Percentiles rank a stretch among this genome's conserved stretches.
These are phyloP conservation scores for Coprinopsis marcescibilis DNA, from an alignment of 768 basidiomycete genomes.

Conservation along the genomic window DNA sequence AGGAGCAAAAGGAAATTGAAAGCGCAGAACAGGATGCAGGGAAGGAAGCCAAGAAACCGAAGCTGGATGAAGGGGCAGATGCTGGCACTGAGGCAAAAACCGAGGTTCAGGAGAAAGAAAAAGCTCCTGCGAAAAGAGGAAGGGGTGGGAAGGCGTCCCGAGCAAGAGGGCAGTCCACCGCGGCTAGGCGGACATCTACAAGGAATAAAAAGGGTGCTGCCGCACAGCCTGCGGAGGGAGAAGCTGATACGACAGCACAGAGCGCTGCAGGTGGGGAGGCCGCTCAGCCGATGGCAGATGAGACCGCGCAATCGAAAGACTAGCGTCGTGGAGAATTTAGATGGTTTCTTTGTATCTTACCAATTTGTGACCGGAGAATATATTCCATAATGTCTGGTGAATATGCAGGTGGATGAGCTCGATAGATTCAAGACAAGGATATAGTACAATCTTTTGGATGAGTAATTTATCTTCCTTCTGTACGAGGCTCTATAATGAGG, in stretches of 20 bases:
- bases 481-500: constrained; percentile 26
- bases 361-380: no score
- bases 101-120: constrained; percentile 8
- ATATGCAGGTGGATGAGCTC: neutral
- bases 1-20: constrained; percentile 12
- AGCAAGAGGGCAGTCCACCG: neutral
- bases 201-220: neutral
- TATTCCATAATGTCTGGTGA: no score
- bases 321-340: no score
- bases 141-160: neutral
- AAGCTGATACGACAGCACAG: no score
- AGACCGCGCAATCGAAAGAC: no score
- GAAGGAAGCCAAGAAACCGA: constrained; percentile 22
- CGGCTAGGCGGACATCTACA: neutral
- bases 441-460: constrained; percentile 5
- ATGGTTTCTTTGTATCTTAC: no score
- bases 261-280: no score
- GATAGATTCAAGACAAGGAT: constrained; percentile 8
- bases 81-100: constrained; percentile 4
- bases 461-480: constrained; percentile 27
- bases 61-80: constrained; percentile 11
- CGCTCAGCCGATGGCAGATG: no score
- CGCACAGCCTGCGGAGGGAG: no score
- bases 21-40: constrained; percentile 16
- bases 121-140: constrained; percentile 6